These are phyloP conservation scores for Clonostachys solani DNA, from an alignment of 2,329 filamentous ascomycete genomes.

Conservation along the genomic window DNA sequence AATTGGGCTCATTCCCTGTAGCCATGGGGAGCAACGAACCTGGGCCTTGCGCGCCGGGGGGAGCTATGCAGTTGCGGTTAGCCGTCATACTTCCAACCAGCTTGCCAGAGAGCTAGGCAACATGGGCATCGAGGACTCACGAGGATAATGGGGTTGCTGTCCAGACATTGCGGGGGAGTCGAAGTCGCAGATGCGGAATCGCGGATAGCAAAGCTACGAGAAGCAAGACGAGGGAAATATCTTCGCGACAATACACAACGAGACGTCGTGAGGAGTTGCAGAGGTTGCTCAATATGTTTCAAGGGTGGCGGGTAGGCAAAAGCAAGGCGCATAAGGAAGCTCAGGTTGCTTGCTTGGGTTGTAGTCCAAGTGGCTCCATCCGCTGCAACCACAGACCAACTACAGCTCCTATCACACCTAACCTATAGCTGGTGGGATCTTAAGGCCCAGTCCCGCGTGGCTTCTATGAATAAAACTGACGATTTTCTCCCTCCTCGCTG, in stretches of 20 bases:
- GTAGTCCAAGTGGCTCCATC: too few relatives aligned
- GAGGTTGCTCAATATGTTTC: too few relatives aligned
- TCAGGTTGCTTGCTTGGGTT: too few relatives aligned
- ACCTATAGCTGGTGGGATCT: not conserved
- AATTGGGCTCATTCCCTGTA: too few relatives aligned
- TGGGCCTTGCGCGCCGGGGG: conserved; percentile 28
- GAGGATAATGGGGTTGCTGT: conserved; percentile 34
- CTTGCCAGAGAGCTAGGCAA: not conserved
- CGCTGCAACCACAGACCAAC: not conserved
- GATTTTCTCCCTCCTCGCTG: too few relatives aligned
- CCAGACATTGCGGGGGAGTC: conserved; percentile 26
- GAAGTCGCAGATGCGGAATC: not conserved
- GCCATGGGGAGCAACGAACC: conserved; percentile 11
- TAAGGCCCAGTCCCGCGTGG: too few relatives aligned
- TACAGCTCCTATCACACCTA: not conserved
- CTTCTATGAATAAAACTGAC: too few relatives aligned
- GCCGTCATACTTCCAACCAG: conserved; percentile 5
- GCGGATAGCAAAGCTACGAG: not conserved
- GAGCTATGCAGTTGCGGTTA: conserved; percentile 23
- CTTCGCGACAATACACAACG: too few relatives aligned
- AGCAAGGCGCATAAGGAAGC: not conserved
- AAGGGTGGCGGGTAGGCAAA: not conserved
- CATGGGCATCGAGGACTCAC: conserved; percentile 22
- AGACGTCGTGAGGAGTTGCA: too few relatives aligned
- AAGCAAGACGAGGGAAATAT: too few relatives aligned